Base-by-base conservation (phyloP, 2,329 filamentous ascomycete genomes). In the Trichophyton schoenleinii region DNA sequence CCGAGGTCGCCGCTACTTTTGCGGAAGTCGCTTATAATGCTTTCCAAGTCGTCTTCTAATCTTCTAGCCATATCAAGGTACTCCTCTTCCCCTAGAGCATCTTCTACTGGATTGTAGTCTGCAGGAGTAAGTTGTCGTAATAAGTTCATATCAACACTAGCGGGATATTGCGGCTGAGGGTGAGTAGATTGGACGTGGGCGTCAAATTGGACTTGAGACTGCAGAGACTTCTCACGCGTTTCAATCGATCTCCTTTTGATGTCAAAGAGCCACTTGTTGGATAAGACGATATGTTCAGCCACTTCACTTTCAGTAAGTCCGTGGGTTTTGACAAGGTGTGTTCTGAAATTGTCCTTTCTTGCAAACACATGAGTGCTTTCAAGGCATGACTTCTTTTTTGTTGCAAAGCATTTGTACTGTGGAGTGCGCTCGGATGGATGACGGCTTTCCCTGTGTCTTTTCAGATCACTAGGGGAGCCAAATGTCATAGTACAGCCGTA, bases 281-380 rank as follows among this genome's bases (percentile, higher is more conserved):
- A 55, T 20, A 36, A 20, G 3, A n/a, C 7, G 6, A 55, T 18
- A 28, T 55, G 52, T 13, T 55, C 31, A 9, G 4, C 5, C n/a
- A 61, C 58, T 42, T 25, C 38, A 57, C 25, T 44, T 22, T 52
- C 36, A 36, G 18, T 42, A 9, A n/a, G 41, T n/a, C 6, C 28
- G 62, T 38, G 9, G 31, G 18, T 25, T 62, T 58, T 58, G 15
- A 76, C 78, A 53, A 95, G 79, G 70, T 96, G 91, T 41, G 87
- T 84, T 63, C 86, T 86, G 71, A 96, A 96, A 69, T 96, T 96
- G 72, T 96, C 91, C 58, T 86, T 78, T 22, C 91, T 83, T 0
- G 87, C 87, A 89, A 89, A 96, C 41, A 80, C 75, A 70, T 95
- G 95, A 1, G 76, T 76, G 64, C 78, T 85, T 25, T 77, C 81